phyloP scores from a whole-genome alignment of 2,329 filamentous ascomycete species.

The Fusarium goolgardi region DNA sequence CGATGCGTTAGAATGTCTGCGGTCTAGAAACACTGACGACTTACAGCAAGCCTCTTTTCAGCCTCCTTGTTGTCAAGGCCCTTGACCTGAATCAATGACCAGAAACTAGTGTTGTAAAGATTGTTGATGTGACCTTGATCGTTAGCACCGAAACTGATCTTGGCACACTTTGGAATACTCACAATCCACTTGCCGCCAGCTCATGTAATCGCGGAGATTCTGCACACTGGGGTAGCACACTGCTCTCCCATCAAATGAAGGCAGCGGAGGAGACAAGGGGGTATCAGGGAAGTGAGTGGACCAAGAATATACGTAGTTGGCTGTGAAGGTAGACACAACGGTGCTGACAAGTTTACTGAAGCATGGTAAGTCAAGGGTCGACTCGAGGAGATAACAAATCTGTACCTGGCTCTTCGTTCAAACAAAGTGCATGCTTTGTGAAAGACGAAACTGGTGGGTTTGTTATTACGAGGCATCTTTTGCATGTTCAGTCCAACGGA shows the following conservation, averaged over 20 bases:
- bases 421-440: conserved; percentile 86
- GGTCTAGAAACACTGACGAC: conserved; percentile 29
- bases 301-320: conserved; percentile 90
- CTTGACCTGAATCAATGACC: conserved; percentile 84
- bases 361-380: conserved; percentile 20
- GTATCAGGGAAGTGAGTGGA: conserved; percentile 76
- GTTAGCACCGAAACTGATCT: conserved; percentile 24
- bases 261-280: conserved; percentile 77
- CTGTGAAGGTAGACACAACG: conserved; percentile 91
- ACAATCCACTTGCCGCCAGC: conserved; percentile 98
- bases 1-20: conserved; percentile 33
- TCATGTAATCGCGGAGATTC: conserved; percentile 93
- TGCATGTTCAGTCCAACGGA: conserved; percentile 47
- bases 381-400: not conserved
- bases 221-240: conserved; percentile 86
- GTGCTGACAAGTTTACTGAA: conserved; percentile 88
- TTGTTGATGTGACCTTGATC: conserved; percentile 91
- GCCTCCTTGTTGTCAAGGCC: conserved; percentile 81
- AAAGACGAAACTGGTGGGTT: conserved; percentile 78
- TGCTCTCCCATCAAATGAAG: conserved; percentile 91
- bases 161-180: conserved; percentile 49
- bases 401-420: conserved; percentile 81
- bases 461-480: conserved; percentile 7
- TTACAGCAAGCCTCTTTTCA: conserved; percentile 80
- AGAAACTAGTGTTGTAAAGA: conserved; percentile 97